Evolutionary conservation across 2,329 filamentous ascomycete genomes (phyloP).

Genomic region (Cordyceps fumosorosea): DNA sequence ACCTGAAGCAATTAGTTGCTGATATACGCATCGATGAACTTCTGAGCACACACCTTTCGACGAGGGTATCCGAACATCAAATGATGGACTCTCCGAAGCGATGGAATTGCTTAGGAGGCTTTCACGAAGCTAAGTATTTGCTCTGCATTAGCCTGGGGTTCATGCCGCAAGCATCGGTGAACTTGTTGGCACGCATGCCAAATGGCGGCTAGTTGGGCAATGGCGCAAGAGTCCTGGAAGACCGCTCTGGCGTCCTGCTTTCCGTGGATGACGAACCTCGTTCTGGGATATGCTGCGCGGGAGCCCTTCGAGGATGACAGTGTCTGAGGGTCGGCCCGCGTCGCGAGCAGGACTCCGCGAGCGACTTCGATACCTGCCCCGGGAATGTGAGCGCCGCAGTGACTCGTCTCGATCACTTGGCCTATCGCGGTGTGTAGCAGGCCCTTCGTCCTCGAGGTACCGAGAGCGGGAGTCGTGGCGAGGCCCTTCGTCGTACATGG

Average conservation of each 20-base stretch:
- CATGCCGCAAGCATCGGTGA: slow-evolving; percentile 5
- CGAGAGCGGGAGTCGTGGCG: slow-evolving; percentile 22
- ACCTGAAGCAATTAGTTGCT: slow-evolving; percentile 25
- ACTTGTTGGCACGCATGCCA: slow-evolving; percentile 2
- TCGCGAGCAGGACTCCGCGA: slow-evolving; percentile 31
- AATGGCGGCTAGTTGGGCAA: neutral
- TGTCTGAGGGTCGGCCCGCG: slow-evolving; percentile 39
- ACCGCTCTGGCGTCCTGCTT: neutral
- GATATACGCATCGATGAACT: neutral
- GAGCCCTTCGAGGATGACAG: slow-evolving; percentile 49
- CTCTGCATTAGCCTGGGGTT: slow-evolving; percentile 11
- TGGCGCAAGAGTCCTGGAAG: slow-evolving; percentile 17
- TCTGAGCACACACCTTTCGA: slow-evolving; percentile 24
- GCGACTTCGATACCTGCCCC: slow-evolving; percentile 21
- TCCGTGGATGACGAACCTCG: slow-evolving; percentile 37
- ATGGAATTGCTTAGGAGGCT: slow-evolving; percentile 28
- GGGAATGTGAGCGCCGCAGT: slow-evolving; percentile 1
- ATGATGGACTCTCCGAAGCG: slow-evolving; percentile 28
- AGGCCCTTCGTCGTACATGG: slow-evolving; percentile 33
- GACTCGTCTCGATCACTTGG: slow-evolving; percentile 14
- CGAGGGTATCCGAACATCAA: slow-evolving; percentile 34
- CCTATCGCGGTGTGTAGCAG: slow-evolving; percentile 11
- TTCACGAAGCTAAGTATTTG: slow-evolving; percentile 28
- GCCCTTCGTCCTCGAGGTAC: slow-evolving; percentile 17
- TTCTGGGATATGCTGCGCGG: slow-evolving; percentile 41